phyloP scores from a whole-genome alignment of 257 asterid species.

The Solanum sitiens region DNA sequence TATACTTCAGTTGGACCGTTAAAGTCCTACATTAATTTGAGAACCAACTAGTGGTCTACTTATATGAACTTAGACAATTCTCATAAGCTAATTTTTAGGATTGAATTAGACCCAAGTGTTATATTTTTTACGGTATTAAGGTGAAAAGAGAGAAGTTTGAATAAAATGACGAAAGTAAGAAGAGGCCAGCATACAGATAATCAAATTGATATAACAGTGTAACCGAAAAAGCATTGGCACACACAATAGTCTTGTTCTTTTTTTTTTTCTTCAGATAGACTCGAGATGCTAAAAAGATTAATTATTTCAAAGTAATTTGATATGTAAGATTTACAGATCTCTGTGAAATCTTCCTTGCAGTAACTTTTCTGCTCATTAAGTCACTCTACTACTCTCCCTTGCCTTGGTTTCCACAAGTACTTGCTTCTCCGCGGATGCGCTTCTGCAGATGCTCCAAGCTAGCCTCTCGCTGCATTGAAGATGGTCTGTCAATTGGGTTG shows the following conservation, averaged over 20 bases:
- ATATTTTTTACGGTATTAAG: neutral
- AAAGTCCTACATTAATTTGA: neutral
- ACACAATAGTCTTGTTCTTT: neutral
- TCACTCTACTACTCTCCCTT: slow-evolving; percentile 7
- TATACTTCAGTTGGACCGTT: neutral
- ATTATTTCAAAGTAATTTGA: neutral
- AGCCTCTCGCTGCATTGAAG: slow-evolving; percentile 75
- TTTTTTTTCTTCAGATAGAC: neutral
- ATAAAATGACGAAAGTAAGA: neutral
- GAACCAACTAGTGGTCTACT: neutral
- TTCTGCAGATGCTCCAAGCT: slow-evolving; percentile 90
- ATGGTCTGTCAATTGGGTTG: slow-evolving; percentile 31
- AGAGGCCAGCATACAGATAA: neutral
- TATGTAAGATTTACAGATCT: neutral
- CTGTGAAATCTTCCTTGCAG: neutral
- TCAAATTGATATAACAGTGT: neutral
- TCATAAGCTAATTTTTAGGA: neutral
- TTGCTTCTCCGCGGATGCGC: slow-evolving; percentile 49
- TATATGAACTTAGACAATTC: neutral
- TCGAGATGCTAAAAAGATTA: neutral
- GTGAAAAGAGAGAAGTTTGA: neutral
- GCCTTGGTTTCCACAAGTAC: slow-evolving; percentile 25
- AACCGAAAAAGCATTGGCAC: neutral
- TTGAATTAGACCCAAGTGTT: neutral
- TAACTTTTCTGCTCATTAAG: neutral